Evolutionary conservation across 208 protist species (phyloP).

Genomic region (Leishmania lainsoni): DNA sequence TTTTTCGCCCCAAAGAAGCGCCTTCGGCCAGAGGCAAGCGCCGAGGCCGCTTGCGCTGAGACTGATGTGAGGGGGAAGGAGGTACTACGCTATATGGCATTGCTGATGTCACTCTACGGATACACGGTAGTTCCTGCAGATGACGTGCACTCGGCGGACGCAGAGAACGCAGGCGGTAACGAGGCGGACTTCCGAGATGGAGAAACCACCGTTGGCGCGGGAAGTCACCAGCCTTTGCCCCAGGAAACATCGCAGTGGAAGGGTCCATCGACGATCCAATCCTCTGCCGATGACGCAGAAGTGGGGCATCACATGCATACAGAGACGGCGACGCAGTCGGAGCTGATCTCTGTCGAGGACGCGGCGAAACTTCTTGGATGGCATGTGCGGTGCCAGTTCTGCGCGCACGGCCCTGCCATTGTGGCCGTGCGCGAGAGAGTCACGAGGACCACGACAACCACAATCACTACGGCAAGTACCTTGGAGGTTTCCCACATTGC

Average conservation of each 20-base stretch:
- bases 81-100: constrained; percentile 22
- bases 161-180: neutral
- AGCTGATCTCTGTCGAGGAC: constrained; percentile 2
- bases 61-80: neutral
- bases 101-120: constrained; percentile 40
- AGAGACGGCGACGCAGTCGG: constrained; percentile 8
- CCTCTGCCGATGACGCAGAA: neutral
- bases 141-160: neutral
- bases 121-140: constrained; percentile 7
- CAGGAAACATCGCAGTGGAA: neutral
- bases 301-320: neutral
- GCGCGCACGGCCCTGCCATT: constrained; percentile 10
- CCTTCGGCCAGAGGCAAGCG: neutral
- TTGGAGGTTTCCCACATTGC: no score
- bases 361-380: constrained; percentile 16
- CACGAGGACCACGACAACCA: constrained; percentile 19
- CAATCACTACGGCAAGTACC: neutral
- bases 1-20: constrained; percentile 36
- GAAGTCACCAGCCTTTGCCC: neutral
- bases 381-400: constrained; percentile 21
- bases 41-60: neutral
- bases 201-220: neutral
- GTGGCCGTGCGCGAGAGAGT: constrained; percentile 10
- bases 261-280: neutral
- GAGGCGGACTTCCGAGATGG: neutral